phyloP scores from a whole-genome alignment of 306 rosid species.

The Glycine tomentella region DNA sequence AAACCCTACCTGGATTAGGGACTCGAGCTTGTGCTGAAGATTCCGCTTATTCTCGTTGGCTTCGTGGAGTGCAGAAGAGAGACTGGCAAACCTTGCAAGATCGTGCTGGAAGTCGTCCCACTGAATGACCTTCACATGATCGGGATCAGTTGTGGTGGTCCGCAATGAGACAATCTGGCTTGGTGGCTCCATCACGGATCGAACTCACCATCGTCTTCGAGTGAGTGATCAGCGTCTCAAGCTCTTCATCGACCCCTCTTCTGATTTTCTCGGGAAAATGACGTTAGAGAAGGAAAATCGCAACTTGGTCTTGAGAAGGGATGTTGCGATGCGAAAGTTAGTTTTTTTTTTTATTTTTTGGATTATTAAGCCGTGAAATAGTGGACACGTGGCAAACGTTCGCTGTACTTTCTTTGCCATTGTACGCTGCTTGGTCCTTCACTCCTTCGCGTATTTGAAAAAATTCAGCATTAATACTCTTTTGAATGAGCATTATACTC shows the following conservation, averaged over 20 bases:
- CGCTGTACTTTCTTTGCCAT: too few relatives aligned
- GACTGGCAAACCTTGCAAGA: constrained; percentile 81
- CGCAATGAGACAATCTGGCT: constrained; percentile 43
- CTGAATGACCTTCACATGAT: constrained; percentile 62
- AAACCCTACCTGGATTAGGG: constrained; percentile 76
- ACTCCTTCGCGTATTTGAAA: too few relatives aligned
- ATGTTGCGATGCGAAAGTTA: too few relatives aligned
- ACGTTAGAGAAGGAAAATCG: constrained; percentile 5
- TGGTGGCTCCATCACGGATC: constrained; percentile 68
- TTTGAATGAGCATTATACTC: too few relatives aligned
- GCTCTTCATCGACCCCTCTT: constrained; percentile 45
- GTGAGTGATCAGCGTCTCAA: constrained; percentile 41
- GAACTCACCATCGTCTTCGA: constrained; percentile 85
- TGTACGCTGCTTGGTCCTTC: too few relatives aligned
- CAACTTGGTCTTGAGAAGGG: neutral
- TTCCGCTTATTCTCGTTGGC: constrained; percentile 67
- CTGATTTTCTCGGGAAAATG: constrained; percentile 44
- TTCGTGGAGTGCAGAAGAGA: constrained; percentile 75
- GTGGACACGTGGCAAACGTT: too few relatives aligned
- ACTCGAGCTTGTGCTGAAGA: constrained; percentile 68
- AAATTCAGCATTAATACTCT: too few relatives aligned
- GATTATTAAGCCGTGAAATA: too few relatives aligned
- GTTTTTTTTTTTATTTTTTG: too few relatives aligned
- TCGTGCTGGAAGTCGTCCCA: constrained; percentile 95
- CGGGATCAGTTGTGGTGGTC: constrained; percentile 53